These are phyloP conservation scores for Cladophialophora yegresii DNA, from an alignment of 2,329 filamentous ascomycete species.

Conservation along the genomic window DNA sequence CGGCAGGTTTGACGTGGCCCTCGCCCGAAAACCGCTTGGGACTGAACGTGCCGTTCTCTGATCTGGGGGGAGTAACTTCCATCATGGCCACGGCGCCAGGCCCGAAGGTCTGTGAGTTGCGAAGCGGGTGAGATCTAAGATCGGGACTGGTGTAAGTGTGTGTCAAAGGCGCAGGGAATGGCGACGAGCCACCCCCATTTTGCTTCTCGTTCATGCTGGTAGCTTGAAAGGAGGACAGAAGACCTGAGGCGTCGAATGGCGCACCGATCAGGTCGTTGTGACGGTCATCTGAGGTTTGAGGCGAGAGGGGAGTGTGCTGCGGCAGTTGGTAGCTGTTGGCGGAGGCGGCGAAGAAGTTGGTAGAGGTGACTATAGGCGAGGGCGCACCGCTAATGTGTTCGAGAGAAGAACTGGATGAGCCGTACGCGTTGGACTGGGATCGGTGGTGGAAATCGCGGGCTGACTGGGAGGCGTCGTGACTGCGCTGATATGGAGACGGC, in stretches of 20 bases:
- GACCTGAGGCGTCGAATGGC: slow-evolving; percentile 49
- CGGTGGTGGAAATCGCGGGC: slow-evolving; percentile 43
- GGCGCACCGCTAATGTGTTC: slow-evolving; percentile 47
- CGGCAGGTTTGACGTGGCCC: slow-evolving; percentile 52
- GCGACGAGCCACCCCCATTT: slow-evolving; percentile 39
- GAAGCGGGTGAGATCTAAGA: slow-evolving; percentile 59
- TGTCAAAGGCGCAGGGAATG: slow-evolving; percentile 49
- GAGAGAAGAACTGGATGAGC: slow-evolving; percentile 52
- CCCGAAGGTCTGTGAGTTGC: slow-evolving; percentile 61
- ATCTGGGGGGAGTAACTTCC: slow-evolving; percentile 51
- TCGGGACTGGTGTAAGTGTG: slow-evolving; percentile 58
- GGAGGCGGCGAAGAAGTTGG: slow-evolving; percentile 41
- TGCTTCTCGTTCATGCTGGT: slow-evolving; percentile 22
- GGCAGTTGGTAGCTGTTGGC: slow-evolving; percentile 43
- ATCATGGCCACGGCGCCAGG: slow-evolving; percentile 51
- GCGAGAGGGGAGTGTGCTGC: slow-evolving; percentile 41
- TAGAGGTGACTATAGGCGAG: slow-evolving; percentile 44
- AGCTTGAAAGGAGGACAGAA: slow-evolving; percentile 40
- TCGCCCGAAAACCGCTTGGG: slow-evolving; percentile 52
- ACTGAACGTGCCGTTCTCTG: slow-evolving; percentile 63
- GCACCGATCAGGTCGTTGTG: slow-evolving; percentile 48
- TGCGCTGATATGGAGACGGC: slow-evolving; percentile 48
- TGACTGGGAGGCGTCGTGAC: slow-evolving; percentile 39
- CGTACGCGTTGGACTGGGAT: slow-evolving; percentile 51
- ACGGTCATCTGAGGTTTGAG: slow-evolving; percentile 36